Conservation (phyloP, 2,329 filamentous ascomycete species). For the Aspergillus amoenus region DNA sequence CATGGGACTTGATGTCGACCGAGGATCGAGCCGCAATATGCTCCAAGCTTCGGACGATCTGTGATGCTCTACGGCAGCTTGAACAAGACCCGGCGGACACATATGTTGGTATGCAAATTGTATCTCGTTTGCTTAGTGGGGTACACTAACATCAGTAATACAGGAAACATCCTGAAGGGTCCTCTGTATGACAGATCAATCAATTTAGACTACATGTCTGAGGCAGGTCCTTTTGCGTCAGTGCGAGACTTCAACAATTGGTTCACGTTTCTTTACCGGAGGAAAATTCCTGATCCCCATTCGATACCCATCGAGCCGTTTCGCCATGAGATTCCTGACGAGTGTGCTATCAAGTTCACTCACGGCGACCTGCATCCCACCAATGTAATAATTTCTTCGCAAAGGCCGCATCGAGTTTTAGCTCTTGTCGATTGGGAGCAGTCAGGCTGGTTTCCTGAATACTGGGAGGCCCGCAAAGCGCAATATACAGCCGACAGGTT, state of each 20-base stretch:
- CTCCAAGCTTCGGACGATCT: conserved; percentile 19
- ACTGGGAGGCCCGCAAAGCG: no score
- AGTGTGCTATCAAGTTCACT: conserved; percentile 33
- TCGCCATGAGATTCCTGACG: conserved; percentile 29
- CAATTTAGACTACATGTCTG: conserved; percentile 15
- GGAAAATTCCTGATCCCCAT: conserved; percentile 24
- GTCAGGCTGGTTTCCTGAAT: no score
- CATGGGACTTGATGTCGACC: conserved; percentile 22
- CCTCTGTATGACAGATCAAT: conserved; percentile 26
- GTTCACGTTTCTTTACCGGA: conserved; percentile 27
- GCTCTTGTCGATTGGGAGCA: no score
- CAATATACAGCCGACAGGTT: no score
- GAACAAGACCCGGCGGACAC: conserved; percentile 25
- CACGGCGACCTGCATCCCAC: conserved; percentile 17
- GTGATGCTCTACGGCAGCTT: conserved; percentile 19
- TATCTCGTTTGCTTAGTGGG: no score
- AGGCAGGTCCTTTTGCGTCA: conserved; percentile 30
- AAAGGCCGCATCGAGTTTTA: no score
- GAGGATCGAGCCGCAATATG: conserved; percentile 11
- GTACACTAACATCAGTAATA: no score
- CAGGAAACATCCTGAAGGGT: conserved; percentile 17
- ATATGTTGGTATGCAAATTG: conserved; percentile 24
- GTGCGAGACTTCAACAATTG: conserved; percentile 34
- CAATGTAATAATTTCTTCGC: no score
- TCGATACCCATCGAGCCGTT: conserved; percentile 28